These are phyloP conservation scores for Neoconidiobolus thromboides DNA, from an alignment of 371 early-diverging fungal genomes.

Conservation along the genomic window DNA sequence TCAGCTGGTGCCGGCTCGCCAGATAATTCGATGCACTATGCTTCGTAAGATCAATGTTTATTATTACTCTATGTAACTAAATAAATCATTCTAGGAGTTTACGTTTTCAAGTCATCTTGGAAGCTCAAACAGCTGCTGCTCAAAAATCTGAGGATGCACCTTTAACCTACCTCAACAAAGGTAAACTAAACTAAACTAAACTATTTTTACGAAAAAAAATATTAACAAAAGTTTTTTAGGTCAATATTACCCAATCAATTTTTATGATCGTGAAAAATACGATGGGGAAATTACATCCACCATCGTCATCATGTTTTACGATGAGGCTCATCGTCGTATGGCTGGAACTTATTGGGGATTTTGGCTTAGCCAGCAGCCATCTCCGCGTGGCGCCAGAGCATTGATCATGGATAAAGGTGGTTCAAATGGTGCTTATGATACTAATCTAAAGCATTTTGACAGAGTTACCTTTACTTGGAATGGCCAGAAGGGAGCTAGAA, in stretches of 20 bases:
- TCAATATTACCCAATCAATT: slow-evolving; percentile 27
- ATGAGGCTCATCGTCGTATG: slow-evolving; percentile 44
- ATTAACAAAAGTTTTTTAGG: slow-evolving; percentile 13
- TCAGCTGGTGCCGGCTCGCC: no score
- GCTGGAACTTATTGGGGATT: slow-evolving; percentile 53
- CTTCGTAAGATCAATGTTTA: no score
- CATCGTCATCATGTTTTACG: slow-evolving; percentile 49
- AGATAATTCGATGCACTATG: no score
- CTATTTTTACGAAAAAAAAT: not conserved
- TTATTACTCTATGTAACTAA: no score
- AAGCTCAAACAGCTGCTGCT: slow-evolving; percentile 30
- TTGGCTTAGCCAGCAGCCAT: slow-evolving; percentile 49
- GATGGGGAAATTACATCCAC: slow-evolving; percentile 31
- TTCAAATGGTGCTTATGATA: slow-evolving; percentile 24
- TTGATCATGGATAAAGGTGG: slow-evolving; percentile 25
- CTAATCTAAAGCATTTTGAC: slow-evolving; percentile 41
- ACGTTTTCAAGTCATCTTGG: slow-evolving; percentile 15
- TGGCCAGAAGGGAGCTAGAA: slow-evolving; percentile 39
- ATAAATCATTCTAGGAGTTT: slow-evolving; percentile 9
- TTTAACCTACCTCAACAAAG: slow-evolving; percentile 42
- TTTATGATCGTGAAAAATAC: slow-evolving; percentile 22
- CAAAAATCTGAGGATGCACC: slow-evolving; percentile 26
- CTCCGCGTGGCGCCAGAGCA: slow-evolving; percentile 37
- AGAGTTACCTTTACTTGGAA: slow-evolving; percentile 57
- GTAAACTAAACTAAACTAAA: slow-evolving; percentile 7